Evolutionary conservation across 257 asterid genomes (phyloP).

Genomic region (Nicotiana tabacum): DNA sequence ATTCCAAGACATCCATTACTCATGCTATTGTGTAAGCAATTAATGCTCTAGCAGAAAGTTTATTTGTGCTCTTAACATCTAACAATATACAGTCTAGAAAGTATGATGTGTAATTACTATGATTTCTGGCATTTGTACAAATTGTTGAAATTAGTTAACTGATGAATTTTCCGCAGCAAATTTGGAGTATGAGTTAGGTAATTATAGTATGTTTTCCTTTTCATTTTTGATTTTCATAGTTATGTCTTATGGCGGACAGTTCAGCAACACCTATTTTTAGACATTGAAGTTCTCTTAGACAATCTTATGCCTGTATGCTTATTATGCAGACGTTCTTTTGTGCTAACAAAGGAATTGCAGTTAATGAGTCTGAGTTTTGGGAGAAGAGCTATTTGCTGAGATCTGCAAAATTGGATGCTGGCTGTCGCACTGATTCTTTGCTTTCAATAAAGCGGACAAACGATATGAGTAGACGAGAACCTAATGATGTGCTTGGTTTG

Average conservation of each 20-base stretch:
- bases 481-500: constrained; percentile 38
- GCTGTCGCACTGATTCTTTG: constrained; percentile 29
- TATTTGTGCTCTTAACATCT: background rate
- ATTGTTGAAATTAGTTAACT: background rate
- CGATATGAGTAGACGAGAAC: constrained; percentile 38
- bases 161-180: background rate
- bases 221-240: background rate
- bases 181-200: background rate
- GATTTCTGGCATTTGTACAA: background rate
- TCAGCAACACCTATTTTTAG: background rate
- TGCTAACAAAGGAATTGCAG: constrained; percentile 62
- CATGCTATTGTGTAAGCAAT: no score
- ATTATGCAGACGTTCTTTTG: constrained; percentile 74
- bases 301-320: constrained; percentile 11
- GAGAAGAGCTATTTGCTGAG: constrained; percentile 85
- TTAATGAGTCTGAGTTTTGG: constrained; percentile 94
- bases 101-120: background rate
- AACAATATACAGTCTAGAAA: background rate
- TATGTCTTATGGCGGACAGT: background rate
- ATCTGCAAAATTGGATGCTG: constrained; percentile 34
- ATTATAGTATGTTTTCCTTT: no score
- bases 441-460: constrained; percentile 32
- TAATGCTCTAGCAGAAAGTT: no score
- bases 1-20: no score
- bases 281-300: constrained; percentile 1